Evolutionary conservation across 495 filamentous ascomycete genomes (phyloP).

Genomic region (Hyaloscypha finlandica): DNA sequence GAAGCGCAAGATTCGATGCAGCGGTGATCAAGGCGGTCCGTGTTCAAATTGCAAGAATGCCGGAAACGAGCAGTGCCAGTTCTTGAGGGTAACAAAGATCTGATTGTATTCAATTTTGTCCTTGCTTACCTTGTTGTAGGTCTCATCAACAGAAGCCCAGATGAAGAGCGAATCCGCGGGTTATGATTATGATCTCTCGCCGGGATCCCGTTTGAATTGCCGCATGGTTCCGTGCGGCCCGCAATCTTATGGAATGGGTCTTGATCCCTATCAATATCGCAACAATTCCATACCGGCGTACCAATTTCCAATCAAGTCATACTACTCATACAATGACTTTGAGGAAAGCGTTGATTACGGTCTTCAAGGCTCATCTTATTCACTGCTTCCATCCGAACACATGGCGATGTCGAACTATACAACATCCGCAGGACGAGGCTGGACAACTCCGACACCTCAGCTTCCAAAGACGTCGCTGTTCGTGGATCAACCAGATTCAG

Average conservation of each 20-base stretch:
- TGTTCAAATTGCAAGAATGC: constrained; percentile 83
- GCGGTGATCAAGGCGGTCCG: constrained; percentile 77
- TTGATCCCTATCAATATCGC: constrained; percentile 37
- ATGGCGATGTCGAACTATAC: constrained; percentile 32
- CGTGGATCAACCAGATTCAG: constrained; percentile 23
- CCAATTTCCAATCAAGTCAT: constrained; percentile 38
- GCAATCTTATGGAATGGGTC: constrained; percentile 35
- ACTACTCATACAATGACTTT: constrained; percentile 32
- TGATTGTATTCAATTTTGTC: background rate
- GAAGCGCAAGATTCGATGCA: constrained; percentile 95
- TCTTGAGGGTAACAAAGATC: constrained; percentile 66
- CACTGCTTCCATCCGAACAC: constrained; percentile 37
- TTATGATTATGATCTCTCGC: constrained; percentile 45
- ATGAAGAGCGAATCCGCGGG: constrained; percentile 40
- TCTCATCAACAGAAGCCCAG: constrained; percentile 48
- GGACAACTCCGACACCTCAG: constrained; percentile 33
- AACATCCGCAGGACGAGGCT: constrained; percentile 38
- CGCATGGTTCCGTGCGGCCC: constrained; percentile 35
- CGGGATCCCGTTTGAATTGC: constrained; percentile 38
- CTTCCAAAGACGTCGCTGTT: constrained; percentile 21
- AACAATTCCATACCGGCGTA: constrained; percentile 38
- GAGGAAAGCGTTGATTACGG: constrained; percentile 47
- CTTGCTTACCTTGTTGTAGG: constrained; percentile 38
- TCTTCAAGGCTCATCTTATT: constrained; percentile 36
- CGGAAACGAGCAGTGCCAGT: constrained; percentile 70